Evolutionary conservation across 2,329 filamentous ascomycete species (phyloP).

Genomic region (Paracamarosporium sp.): DNA sequence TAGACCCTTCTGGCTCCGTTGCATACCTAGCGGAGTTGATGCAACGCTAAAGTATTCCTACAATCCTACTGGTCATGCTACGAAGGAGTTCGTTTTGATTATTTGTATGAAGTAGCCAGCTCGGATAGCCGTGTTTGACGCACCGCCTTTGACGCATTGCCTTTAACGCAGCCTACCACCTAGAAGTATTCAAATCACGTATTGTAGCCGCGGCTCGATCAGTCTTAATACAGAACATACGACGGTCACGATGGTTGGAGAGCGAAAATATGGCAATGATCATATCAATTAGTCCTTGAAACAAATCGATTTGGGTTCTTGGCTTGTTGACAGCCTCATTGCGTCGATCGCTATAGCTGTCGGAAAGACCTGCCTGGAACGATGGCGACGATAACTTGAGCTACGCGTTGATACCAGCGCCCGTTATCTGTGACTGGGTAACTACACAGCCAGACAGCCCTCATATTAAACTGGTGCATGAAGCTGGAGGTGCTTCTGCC

Average conservation of each 20-base stretch:
- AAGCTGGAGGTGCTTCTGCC: slow-evolving; percentile 26
- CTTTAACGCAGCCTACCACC: background rate
- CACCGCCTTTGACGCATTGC: background rate
- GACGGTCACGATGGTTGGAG: slow-evolving; percentile 1
- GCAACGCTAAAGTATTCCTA: too few species aligned
- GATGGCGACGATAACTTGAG: slow-evolving; percentile 14
- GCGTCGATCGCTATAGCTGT: slow-evolving; percentile 7
- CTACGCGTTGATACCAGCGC: slow-evolving; percentile 10
- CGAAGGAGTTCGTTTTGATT: too few species aligned
- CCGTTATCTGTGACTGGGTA: background rate
- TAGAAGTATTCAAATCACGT: background rate
- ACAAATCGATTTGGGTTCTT: slow-evolving; percentile 15
- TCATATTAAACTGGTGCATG: slow-evolving; percentile 21
- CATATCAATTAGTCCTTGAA: slow-evolving; percentile 18
- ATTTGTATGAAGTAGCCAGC: too few species aligned
- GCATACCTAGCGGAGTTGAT: too few species aligned
- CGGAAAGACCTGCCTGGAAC: slow-evolving; percentile 14
- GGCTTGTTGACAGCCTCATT: slow-evolving; percentile 18
- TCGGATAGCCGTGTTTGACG: too few species aligned
- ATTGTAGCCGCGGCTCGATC: background rate
- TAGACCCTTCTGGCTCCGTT: too few species aligned
- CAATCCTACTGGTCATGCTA: too few species aligned
- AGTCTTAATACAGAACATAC: background rate
- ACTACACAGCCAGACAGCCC: slow-evolving; percentile 11
- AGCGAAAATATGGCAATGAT: slow-evolving; percentile 9